Evolutionary conservation across 345 rosid genomes (phyloP).

Genomic region (Linum tenue): DNA sequence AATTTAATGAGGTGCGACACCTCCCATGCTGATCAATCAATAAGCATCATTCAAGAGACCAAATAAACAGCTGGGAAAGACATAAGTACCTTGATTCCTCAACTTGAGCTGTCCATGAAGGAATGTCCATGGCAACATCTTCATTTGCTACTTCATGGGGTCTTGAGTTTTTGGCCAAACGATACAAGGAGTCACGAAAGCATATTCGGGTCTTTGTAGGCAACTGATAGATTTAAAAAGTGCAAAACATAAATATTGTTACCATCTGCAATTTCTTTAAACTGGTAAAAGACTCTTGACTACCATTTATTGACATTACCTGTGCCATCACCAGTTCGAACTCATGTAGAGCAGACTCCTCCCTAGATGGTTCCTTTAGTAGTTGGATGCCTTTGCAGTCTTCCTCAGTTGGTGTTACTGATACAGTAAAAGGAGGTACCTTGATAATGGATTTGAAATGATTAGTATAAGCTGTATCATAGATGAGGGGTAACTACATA

Average conservation of each 20-base stretch:
- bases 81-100: constrained; percentile 23
- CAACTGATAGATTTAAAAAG: constrained; percentile 34
- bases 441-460: constrained; percentile 11
- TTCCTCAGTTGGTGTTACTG: constrained; percentile 19
- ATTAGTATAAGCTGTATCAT: background rate
- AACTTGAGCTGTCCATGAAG: constrained; percentile 19
- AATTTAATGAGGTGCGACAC: background rate
- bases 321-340: constrained; percentile 54
- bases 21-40: background rate
- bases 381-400: constrained; percentile 13
- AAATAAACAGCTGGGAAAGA: background rate
- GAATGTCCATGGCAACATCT: constrained; percentile 14
- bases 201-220: constrained; percentile 52
- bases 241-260: background rate
- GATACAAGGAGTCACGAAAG: constrained; percentile 76
- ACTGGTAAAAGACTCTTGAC: background rate
- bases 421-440: constrained; percentile 17
- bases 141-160: constrained; percentile 14
- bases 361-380: constrained; percentile 33
- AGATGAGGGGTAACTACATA: background rate
- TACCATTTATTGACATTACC: constrained; percentile 26
- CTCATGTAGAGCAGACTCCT: constrained; percentile 59
- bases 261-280: background rate
- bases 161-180: constrained; percentile 61
- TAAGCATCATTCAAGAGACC: background rate